These are phyloP conservation scores for Xylaria curta DNA, from an alignment of 495 filamentous ascomycete genomes.

Conservation along the genomic window DNA sequence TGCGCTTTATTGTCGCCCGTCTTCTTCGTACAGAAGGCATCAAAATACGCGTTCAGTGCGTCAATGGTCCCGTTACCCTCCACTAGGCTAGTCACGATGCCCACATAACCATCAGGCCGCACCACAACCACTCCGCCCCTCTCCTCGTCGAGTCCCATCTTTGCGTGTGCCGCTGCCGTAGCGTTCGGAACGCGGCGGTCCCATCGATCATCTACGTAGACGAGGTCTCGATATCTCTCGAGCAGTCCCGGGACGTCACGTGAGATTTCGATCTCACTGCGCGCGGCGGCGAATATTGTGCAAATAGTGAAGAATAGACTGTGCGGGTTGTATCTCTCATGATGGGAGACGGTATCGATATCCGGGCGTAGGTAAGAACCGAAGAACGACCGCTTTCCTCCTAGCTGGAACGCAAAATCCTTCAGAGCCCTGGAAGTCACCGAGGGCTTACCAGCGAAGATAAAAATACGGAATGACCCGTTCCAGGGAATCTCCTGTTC, in stretches of 20 bases:
- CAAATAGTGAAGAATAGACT: conserved; percentile 79
- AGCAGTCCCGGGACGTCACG: conserved; percentile 70
- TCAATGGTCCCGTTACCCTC: conserved; percentile 81
- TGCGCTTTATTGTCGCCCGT: conserved; percentile 44
- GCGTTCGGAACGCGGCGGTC: conserved; percentile 72
- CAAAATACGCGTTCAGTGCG: conserved; percentile 84
- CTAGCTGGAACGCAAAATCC: conserved; percentile 70
- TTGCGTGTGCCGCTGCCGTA: conserved; percentile 77
- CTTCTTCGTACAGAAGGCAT: conserved; percentile 63
- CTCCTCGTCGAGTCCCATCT: conserved; percentile 79
- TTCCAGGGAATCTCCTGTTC: conserved; percentile 89
- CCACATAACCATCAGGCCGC: conserved; percentile 85
- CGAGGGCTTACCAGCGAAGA: conserved; percentile 76
- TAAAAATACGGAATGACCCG: conserved; percentile 83
- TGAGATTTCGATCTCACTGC: conserved; percentile 68
- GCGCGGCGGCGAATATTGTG: conserved; percentile 70
- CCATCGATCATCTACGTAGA: conserved; percentile 87
- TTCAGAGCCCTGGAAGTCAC: conserved; percentile 62
- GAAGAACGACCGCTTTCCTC: conserved; percentile 72
- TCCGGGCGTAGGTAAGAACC: conserved; percentile 66
- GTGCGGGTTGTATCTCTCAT: conserved; percentile 84
- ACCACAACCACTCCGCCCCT: conserved; percentile 81
- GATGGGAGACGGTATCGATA: conserved; percentile 69
- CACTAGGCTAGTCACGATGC: conserved; percentile 71
- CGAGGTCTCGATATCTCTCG: conserved; percentile 76